Base-by-base conservation (phyloP, 2,329 filamentous ascomycete species). In the Aspergillus niger region DNA sequence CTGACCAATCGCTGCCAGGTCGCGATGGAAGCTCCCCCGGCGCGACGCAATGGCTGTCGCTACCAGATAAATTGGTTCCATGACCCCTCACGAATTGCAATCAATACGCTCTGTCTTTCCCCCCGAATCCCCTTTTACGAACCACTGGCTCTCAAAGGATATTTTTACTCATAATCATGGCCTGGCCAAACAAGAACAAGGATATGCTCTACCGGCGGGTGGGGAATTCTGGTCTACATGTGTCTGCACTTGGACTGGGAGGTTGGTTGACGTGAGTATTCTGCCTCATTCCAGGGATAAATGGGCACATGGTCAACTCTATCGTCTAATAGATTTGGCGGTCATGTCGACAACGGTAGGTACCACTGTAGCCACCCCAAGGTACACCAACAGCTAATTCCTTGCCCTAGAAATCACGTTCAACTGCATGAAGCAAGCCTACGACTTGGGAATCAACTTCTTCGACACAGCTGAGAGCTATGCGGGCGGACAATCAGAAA, bases 131-230 rank as follows among this genome's bases (percentile, higher is more conserved):
- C 22, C 20, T 3, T 24, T 17, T 5, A 10, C 20, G 8, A 24
- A 56, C 36, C 4, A 20, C 22, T 26, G 2, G 28, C 8, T 30
- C 5, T 36, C 30, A 26, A 28, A 10, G 7, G 10, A n/a, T 30
- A 41, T 8, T 28, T 11, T 8, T 24, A 8, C 47, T 20, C 53
- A 57, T 24, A 54, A 63, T 22, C 26, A 67, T 69, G 67, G 65
- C 67, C 10, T 68, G 63, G 61, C 64, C 66, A 5, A 69, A 68
- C 57, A 68, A 69, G 55, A 70, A 71, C 51, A 66, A 63, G 41
- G 76, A 79, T 62, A 91, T 91, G 89, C 81, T 88, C 68, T 91
- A 91, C 75, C 86, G 89, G 63, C 87, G 87, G 73, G 81, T 91
- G 6, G 89, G 89, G 69, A 85, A 85, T 52, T 89, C 88, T 8